phyloP scores from a whole-genome alignment of 768 basidiomycete species.

The Boletus bicolor region DNA sequence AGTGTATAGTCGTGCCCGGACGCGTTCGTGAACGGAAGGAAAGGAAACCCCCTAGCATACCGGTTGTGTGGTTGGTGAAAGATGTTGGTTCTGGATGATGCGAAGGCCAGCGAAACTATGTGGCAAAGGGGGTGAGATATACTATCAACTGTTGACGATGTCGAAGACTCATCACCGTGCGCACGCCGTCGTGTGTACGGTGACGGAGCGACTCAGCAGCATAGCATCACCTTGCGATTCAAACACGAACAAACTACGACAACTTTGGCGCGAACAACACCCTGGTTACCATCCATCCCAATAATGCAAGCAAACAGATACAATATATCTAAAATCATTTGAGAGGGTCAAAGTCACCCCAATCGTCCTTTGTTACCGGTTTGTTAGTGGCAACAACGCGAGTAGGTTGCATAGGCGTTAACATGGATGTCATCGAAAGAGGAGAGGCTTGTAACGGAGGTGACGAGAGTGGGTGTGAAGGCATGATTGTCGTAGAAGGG shows the following conservation, averaged over 20 bases:
- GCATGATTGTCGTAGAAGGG: constrained; percentile 17
- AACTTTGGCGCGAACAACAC: neutral
- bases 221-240: constrained; percentile 8
- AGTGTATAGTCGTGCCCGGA: neutral
- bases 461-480: constrained; percentile 27
- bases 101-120: too few species aligned
- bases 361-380: constrained; percentile 59
- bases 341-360: constrained; percentile 79
- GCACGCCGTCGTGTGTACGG: neutral
- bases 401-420: constrained; percentile 57
- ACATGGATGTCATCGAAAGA: constrained; percentile 46
- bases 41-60: constrained; percentile 10
- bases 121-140: neutral
- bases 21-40: neutral
- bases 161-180: constrained; percentile 5
- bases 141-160: neutral
- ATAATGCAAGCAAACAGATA: neutral
- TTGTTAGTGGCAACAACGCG: constrained; percentile 41
- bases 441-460: constrained; percentile 31
- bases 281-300: too few species aligned
- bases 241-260: constrained; percentile 26
- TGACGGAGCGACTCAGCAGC: neutral
- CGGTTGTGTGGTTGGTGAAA: neutral
- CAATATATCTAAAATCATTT: constrained; percentile 18
- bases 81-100: neutral